These are phyloP conservation scores for Ustilago nuda DNA, from an alignment of 1,284 basidiomycete species.

Conservation along the genomic window DNA sequence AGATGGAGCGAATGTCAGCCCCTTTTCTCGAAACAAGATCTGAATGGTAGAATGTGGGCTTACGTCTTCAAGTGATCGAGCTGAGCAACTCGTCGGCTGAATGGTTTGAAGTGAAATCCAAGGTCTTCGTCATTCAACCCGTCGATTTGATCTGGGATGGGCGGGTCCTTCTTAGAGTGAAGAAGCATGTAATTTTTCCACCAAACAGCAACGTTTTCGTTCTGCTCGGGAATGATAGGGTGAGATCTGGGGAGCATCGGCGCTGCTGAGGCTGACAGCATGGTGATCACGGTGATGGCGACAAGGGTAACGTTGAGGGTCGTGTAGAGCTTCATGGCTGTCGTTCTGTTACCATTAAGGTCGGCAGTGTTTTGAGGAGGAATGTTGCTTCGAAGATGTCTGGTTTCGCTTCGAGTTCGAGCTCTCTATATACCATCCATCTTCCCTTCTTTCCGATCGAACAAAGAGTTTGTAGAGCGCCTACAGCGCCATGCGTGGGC, in stretches of 20 bases:
- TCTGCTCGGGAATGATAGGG: neutral
- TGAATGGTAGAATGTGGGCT: neutral
- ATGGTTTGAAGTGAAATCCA: neutral
- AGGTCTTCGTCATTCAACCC: neutral
- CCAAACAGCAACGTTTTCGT: neutral
- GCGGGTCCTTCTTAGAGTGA: neutral
- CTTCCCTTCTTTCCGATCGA: neutral
- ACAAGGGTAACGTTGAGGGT: neutral
- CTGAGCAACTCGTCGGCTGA: neutral
- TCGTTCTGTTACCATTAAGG: neutral
- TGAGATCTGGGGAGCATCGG: neutral
- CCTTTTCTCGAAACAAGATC: neutral
- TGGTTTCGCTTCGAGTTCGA: neutral
- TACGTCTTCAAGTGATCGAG: slow-evolving; percentile 10
- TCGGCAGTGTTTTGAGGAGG: neutral
- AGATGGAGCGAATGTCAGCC: neutral
- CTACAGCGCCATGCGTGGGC: no score
- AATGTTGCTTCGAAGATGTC: neutral
- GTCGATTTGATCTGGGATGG: neutral
- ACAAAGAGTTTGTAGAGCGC: no score
- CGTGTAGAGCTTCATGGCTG: neutral
- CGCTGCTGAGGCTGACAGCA: neutral
- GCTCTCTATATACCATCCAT: neutral
- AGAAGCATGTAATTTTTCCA: neutral
- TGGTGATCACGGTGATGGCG: neutral